Evolutionary conservation across 257 asterid genomes (phyloP), one percentile per base, ranked within the genome.

Genomic region (Plectranthus barbatus): DNA sequence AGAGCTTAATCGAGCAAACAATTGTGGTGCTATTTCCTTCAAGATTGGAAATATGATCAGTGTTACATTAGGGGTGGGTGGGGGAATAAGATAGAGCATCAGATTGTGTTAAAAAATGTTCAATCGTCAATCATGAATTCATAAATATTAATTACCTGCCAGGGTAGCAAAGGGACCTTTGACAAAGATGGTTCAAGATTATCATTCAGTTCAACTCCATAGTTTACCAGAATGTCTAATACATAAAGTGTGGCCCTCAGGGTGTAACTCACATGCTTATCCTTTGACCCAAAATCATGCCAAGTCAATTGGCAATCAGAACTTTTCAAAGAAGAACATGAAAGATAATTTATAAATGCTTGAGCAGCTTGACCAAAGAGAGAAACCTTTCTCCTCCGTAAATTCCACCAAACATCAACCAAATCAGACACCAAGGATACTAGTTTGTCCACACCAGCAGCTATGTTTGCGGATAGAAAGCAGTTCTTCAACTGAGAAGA

Each of bases 21-120:
- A 80, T 71, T 93, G 99, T 55, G 97, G 97, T 46, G 83, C 89
- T 80, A 93, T 82, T 74, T 86, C 99, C 99, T 93, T 71, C 87
- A 81, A 69, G 34, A 72, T 24, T 47, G 66, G 73, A 69, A 56
- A 61, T 29, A 42, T 64, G 52, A 75, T 85, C 68, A 86, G 82
- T 73, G 60, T 44, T 60, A 40, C 21, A 52, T 36, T 57, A 34
- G 41, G 5, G 31, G 31, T 26, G 31, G 18, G 7, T n/a, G 12
- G n/a, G 18, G 48, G 8, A 39, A 12, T 18, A 39, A 4, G 8
- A 37, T 9, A 11, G 69, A 67, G 61, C 54, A 61, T 37, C 45
- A 66, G 41, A 74, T 81, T 68, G 83, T 72, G 56, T 40, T 60
- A 44, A 13, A 60, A 60, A 33, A 70, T 41, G 21, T 36, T 56